Percentiles rank a stretch among this genome's conserved stretches.
phyloP scores from a whole-genome alignment of 257 asterid species.

The Sherardia arvensis region DNA sequence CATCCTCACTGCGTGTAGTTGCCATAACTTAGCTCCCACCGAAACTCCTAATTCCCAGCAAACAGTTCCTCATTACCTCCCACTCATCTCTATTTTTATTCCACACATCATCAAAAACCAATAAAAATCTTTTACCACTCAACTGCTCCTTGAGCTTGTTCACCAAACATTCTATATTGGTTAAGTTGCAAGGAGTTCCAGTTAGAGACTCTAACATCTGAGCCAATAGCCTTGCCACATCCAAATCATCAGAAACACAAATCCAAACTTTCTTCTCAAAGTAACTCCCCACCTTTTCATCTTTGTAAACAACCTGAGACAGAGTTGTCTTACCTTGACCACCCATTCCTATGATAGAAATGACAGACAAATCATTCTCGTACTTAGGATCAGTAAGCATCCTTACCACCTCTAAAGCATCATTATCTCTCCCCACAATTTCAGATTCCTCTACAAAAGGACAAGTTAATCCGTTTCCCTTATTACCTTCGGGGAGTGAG shows the following conservation, averaged over 20 bases:
- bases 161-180: conserved; percentile 10
- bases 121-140: conserved; percentile 6
- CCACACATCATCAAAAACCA: no score
- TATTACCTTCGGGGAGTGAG: neutral
- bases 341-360: conserved; percentile 16
- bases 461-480: neutral
- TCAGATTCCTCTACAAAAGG: neutral
- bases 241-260: conserved; percentile 13
- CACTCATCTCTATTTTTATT: conserved; percentile 3
- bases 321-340: conserved; percentile 20
- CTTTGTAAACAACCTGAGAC: conserved; percentile 4
- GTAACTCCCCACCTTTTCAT: neutral
- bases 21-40: conserved; percentile 17
- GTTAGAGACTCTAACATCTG: conserved; percentile 11
- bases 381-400: neutral
- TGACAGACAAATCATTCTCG: neutral
- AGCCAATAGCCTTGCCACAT: neutral
- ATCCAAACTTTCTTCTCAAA: conserved; percentile 16
- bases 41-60: conserved; percentile 10
- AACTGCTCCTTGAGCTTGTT: conserved; percentile 5
- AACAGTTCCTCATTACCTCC: conserved; percentile 4
- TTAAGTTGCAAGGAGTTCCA: neutral
- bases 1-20: conserved; percentile 12
- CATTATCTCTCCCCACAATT: neutral
- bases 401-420: neutral